A percentile compares a stretch with the other conserved stretches of the same genome.
Evolutionary conservation across 495 filamentous ascomycete species (phyloP).

Genomic region (Aspergillus asperescens): DNA sequence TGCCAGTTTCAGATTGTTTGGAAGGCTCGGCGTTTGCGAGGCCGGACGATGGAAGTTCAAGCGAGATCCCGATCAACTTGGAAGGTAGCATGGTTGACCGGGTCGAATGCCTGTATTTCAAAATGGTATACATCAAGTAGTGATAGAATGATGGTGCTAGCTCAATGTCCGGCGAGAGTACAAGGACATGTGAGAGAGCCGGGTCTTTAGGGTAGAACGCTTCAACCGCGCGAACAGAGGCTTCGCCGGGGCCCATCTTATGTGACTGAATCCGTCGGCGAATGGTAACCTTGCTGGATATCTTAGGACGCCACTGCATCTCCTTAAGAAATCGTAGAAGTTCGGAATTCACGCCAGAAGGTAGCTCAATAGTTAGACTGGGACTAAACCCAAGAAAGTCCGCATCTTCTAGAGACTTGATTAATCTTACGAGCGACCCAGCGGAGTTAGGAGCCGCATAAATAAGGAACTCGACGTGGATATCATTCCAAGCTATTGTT

Average conservation of each 20-base stretch:
- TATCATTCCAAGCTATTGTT: slow-evolving; percentile 62
- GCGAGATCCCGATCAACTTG: slow-evolving; percentile 65
- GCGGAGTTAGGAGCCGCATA: slow-evolving; percentile 63
- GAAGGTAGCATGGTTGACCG: slow-evolving; percentile 37
- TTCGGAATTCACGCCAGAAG: slow-evolving; percentile 55
- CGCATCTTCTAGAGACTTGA: slow-evolving; percentile 64
- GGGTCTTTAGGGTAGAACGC: slow-evolving; percentile 70
- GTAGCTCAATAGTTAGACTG: slow-evolving; percentile 74
- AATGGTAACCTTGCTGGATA: slow-evolving; percentile 51
- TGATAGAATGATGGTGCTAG: slow-evolving; percentile 72
- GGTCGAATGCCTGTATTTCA: slow-evolving; percentile 69
- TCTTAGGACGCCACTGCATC: slow-evolving; percentile 59
- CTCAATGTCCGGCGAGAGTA: slow-evolving; percentile 72
- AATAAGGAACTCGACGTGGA: slow-evolving; percentile 70
- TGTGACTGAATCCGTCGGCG: slow-evolving; percentile 60
- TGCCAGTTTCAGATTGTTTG: slow-evolving; percentile 37
- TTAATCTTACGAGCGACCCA: slow-evolving; percentile 65
- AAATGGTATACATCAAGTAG: slow-evolving; percentile 67
- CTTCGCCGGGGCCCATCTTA: slow-evolving; percentile 52
- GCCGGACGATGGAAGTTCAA: slow-evolving; percentile 60
- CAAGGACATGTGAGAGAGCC: slow-evolving; percentile 60
- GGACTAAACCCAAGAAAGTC: slow-evolving; percentile 67
- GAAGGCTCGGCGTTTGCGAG: slow-evolving; percentile 54
- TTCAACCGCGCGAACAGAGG: slow-evolving; percentile 67
- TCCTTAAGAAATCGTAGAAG: slow-evolving; percentile 55